phyloP scores from a whole-genome alignment of 805 yeast genomes.

The Candida glaebosa region DNA sequence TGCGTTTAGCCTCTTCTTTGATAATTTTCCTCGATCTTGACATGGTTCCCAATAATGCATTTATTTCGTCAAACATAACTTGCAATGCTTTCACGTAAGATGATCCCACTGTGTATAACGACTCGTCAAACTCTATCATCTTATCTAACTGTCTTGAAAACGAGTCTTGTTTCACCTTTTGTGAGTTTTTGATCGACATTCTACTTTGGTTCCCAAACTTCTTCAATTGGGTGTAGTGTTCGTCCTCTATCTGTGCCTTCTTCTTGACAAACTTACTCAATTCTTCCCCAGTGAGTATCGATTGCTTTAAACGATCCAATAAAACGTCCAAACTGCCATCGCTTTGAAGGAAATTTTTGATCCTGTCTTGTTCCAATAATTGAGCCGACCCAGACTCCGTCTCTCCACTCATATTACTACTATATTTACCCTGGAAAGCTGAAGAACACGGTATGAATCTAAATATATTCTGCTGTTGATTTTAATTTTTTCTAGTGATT shows the following conservation, averaged over 20 bases:
- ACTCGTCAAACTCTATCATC: slow-evolving; percentile 75
- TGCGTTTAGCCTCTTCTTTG: slow-evolving; percentile 77
- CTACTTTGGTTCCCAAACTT: slow-evolving; percentile 62
- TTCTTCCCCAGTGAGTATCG: slow-evolving; percentile 81
- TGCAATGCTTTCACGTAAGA: slow-evolving; percentile 77
- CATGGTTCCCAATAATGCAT: slow-evolving; percentile 65
- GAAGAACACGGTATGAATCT: background rate
- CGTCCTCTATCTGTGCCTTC: slow-evolving; percentile 75
- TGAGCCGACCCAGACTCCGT: slow-evolving; percentile 10
- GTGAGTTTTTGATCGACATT: slow-evolving; percentile 41
- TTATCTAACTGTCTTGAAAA: slow-evolving; percentile 64
- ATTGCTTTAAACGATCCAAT: slow-evolving; percentile 70
- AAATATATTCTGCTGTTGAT: background rate
- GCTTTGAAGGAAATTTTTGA: slow-evolving; percentile 53
- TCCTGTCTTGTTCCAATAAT: slow-evolving; percentile 48
- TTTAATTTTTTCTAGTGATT: background rate
- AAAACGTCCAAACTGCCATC: slow-evolving; percentile 76
- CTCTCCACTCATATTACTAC: background rate
- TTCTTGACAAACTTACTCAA: slow-evolving; percentile 74
- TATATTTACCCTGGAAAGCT: background rate
- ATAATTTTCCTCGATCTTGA: slow-evolving; percentile 67
- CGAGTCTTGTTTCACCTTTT: slow-evolving; percentile 56
- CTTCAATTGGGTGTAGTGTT: slow-evolving; percentile 68
- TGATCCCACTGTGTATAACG: slow-evolving; percentile 60
- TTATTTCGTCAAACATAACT: slow-evolving; percentile 82